Base-by-base conservation (phyloP, 208 protist genomes). In the Naegleria gruberi region DNA sequence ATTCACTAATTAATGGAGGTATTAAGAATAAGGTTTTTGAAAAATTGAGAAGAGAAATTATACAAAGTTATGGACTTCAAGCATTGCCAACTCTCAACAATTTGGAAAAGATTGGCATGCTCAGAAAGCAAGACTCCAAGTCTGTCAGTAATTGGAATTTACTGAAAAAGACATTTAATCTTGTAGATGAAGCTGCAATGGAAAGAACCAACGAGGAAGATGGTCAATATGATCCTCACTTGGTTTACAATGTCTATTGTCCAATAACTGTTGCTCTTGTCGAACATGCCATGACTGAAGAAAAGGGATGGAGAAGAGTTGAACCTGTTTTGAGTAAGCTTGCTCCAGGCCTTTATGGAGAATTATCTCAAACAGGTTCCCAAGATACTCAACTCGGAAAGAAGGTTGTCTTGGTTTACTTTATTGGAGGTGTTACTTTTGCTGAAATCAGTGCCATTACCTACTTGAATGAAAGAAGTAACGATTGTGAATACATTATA, bases 401-500 rank as follows among this genome's bases (percentile, higher is more conserved):
- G 51, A 65, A 65, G 23, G 23, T 23, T 65, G 51, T 23, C 23
- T 23, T 65, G 10, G 51, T 65, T 65, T 65, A 26, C 23, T 65
- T 65, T 23, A 65, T 65, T 26, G 51, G 51, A 23, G 51, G 51
- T 65, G 51, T 65, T 26, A 65, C 51, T 10, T 65, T 26, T 65
- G 23, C 51, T 65, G 51, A 65, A 23, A 65, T 65, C 23, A 65
- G 51, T 65, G 10, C 51, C 23, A 10, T 65, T 65, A 10, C 15
- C 51, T 65, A 26, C 15, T 23, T 65, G 51, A 65, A 23, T 65
- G 41, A 65, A 12, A 55, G 82, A 82, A 4, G 5, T 88, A 87
- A 77, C 37, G 40, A 94, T 90, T 46, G 89, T 34, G 93, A 94
- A 82, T 94, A 92, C 65, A 90, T 95, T 37, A 86, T 95, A 17